Conservation (phyloP, 2,329 filamentous ascomycete species). For the Magnaporthiopsis poae region DNA sequence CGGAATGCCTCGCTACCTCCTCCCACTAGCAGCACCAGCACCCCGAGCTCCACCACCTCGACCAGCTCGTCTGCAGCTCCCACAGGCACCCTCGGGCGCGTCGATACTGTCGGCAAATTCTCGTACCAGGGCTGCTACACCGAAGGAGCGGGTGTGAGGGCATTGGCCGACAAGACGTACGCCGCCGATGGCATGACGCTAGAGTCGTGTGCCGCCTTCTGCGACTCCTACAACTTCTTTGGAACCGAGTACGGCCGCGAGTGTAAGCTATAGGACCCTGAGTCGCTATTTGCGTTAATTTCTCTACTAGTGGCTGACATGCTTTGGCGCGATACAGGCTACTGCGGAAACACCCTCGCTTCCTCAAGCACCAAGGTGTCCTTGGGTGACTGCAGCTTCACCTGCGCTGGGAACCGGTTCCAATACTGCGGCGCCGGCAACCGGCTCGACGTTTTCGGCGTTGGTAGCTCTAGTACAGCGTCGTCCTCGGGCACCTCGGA, state of each 20-base stretch:
- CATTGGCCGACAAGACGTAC: slow-evolving; percentile 42
- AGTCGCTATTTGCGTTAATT: not conserved
- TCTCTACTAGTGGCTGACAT: not conserved
- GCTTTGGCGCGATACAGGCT: not conserved
- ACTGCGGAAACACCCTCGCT: slow-evolving; percentile 27
- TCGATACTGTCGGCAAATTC: slow-evolving; percentile 20
- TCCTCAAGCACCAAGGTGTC: slow-evolving; percentile 22
- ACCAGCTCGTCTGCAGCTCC: slow-evolving; percentile 21
- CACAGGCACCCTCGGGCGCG: slow-evolving; percentile 26
- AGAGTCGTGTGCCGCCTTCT: slow-evolving; percentile 37
- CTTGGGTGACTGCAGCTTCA: slow-evolving; percentile 27
- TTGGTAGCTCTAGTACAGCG: not conserved
- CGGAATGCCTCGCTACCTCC: slow-evolving; percentile 13
- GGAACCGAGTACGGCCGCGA: slow-evolving; percentile 41
- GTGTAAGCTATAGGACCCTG: slow-evolving; percentile 23
- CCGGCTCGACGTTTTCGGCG: slow-evolving; percentile 27
- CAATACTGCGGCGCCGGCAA: slow-evolving; percentile 30
- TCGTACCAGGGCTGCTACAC: slow-evolving; percentile 48
- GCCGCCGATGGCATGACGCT: slow-evolving; percentile 34
- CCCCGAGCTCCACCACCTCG: slow-evolving; percentile 17
- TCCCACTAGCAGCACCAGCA: slow-evolving; percentile 7
- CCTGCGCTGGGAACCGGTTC: slow-evolving; percentile 24
- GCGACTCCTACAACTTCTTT: slow-evolving; percentile 34
- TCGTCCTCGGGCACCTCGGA: slow-evolving; percentile 18
- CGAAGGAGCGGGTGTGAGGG: slow-evolving; percentile 40